A percentile compares a stretch with the other conserved stretches of the same genome.
Conservation (phyloP, 179 eudicot genomes). For the Beta corolliflora region DNA sequence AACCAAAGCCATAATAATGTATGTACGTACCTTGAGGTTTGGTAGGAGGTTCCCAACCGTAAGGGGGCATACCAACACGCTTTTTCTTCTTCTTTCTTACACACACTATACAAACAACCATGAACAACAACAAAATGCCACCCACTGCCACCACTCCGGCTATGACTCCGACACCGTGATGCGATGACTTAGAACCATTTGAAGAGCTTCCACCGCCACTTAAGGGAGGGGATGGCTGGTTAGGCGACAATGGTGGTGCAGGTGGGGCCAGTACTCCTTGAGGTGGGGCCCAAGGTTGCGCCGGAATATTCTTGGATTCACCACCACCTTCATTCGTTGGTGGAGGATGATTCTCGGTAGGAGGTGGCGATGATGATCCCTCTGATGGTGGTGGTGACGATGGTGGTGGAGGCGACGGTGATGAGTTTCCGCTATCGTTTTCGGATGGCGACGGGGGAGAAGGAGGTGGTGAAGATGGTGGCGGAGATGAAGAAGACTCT, state of each 20-base stretch:
- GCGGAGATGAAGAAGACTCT: slow-evolving; percentile 15
- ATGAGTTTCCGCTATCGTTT: too few relatives aligned
- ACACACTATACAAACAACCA: slow-evolving; percentile 38
- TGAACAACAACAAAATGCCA: slow-evolving; percentile 36
- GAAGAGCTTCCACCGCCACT: neutral
- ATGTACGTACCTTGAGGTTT: slow-evolving; percentile 38
- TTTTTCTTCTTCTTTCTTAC: slow-evolving; percentile 52
- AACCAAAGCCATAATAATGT: too few relatives aligned
- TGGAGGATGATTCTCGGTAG: neutral
- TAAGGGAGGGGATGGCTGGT: slow-evolving; percentile 20
- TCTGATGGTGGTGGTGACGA: slow-evolving; percentile 18
- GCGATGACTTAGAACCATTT: slow-evolving; percentile 20
- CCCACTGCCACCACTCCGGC: slow-evolving; percentile 36
- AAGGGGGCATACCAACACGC: slow-evolving; percentile 25
- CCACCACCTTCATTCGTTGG: neutral
- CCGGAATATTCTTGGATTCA: neutral
- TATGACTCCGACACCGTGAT: slow-evolving; percentile 20
- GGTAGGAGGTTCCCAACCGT: slow-evolving; percentile 35
- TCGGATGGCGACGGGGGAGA: neutral
- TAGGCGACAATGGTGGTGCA: neutral
- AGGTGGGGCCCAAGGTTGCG: slow-evolving; percentile 22
- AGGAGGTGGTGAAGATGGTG: slow-evolving; percentile 15
- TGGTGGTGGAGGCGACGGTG: slow-evolving; percentile 4
- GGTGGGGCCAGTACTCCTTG: neutral
- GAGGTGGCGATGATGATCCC: neutral